A percentile compares a stretch with the other conserved stretches of the same genome.
Evolutionary conservation across 805 yeast species (phyloP).

Genomic region (Saccharomycopsis sp.): DNA sequence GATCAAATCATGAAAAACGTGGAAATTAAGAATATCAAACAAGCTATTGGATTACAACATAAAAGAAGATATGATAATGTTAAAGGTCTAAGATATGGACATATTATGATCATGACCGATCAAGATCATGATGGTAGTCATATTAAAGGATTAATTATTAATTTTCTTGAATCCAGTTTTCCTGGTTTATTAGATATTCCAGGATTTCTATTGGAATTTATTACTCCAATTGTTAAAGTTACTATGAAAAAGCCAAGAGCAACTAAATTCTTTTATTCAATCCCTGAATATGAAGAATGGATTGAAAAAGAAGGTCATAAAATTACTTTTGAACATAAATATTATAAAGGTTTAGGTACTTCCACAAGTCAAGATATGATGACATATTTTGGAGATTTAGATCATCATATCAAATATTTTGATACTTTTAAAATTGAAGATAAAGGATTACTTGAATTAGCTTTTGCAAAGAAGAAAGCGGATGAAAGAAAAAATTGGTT

Average conservation of each 20-base stretch:
- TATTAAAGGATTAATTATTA: constrained; percentile 90
- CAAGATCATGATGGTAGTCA: constrained; percentile 99
- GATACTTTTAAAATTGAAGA: constrained; percentile 75
- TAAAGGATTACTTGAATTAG: constrained; percentile 70
- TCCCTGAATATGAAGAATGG: constrained; percentile 96
- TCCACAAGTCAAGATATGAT: constrained; percentile 75
- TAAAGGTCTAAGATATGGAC: constrained; percentile 80
- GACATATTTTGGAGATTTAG: constrained; percentile 79
- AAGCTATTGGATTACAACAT: constrained; percentile 92
- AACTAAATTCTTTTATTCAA: constrained; percentile 62
- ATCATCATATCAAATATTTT: constrained; percentile 76
- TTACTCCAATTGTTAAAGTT: constrained; percentile 93
- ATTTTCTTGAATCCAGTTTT: constrained; percentile 85
- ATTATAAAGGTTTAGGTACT: constrained; percentile 98
- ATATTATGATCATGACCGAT: constrained; percentile 98
- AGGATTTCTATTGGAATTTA: constrained; percentile 86
- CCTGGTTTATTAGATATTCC: constrained; percentile 89
- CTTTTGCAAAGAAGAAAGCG: constrained; percentile 89
- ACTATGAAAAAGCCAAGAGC: constrained; percentile 55
- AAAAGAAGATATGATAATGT: constrained; percentile 71
- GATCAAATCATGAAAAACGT: constrained; percentile 89
- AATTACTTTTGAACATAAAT: constrained; percentile 84
- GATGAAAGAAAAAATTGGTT: constrained; percentile 98
- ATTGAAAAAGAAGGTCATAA: constrained; percentile 68
- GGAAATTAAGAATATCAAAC: constrained; percentile 90